Percentiles rank a stretch among this genome's conserved stretches.
phyloP scores from a whole-genome alignment of 1,284 basidiomycete species.

The Exsudoporus floridanus region DNA sequence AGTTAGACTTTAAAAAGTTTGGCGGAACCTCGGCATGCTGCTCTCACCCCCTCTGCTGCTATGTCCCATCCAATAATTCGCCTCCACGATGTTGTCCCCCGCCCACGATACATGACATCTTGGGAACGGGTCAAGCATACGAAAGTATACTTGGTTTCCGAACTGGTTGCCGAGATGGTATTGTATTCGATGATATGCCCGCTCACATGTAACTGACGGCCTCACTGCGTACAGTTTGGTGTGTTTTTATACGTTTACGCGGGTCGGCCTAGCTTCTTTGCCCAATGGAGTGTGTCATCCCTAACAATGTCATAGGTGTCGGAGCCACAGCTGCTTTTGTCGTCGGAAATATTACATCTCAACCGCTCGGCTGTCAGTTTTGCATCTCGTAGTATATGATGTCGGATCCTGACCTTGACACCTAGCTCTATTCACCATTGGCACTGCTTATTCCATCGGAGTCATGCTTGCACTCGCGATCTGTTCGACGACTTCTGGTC shows the following conservation, averaged over 20 bases:
- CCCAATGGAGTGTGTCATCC: not conserved
- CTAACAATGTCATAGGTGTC: conserved; percentile 42
- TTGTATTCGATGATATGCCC: conserved; percentile 12
- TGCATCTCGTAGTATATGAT: not conserved
- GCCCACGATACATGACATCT: conserved; percentile 39
- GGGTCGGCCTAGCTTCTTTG: conserved; percentile 36
- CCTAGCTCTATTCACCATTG: conserved; percentile 59
- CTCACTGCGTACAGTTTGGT: conserved; percentile 38
- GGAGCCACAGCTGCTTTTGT: conserved; percentile 58
- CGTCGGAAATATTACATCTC: conserved; percentile 48
- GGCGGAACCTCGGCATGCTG: not conserved
- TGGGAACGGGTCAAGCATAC: conserved; percentile 58
- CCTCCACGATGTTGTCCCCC: conserved; percentile 43
- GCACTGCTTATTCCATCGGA: conserved; percentile 62
- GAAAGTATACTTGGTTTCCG: conserved; percentile 51
- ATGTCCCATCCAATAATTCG: conserved; percentile 35
- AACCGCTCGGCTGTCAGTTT: conserved; percentile 52
- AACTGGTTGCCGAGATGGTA: conserved; percentile 62
- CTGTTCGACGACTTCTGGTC: conserved; percentile 56
- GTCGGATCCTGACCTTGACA: conserved; percentile 1
- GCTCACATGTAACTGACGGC: conserved; percentile 22
- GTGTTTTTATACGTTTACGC: conserved; percentile 57
- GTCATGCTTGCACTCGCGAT: conserved; percentile 59
- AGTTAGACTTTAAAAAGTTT: conserved; percentile 16
- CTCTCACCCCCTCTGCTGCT: not conserved